Evolutionary conservation across 352 stramenopile species (phyloP).

Genomic region (Phytophthora hybrid): DNA sequence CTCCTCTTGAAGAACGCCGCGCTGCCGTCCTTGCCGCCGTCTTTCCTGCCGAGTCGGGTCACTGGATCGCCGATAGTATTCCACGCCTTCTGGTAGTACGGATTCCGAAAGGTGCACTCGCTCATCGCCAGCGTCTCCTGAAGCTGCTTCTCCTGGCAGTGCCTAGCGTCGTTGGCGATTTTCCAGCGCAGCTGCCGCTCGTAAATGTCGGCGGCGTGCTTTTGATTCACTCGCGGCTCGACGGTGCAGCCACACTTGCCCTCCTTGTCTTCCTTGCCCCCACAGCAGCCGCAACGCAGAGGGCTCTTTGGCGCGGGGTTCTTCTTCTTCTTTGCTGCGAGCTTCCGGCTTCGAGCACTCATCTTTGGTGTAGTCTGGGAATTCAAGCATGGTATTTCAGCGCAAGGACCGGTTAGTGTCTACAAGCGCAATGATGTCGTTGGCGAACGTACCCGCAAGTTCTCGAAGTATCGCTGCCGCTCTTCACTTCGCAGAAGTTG

Average conservation of each 20-base stretch:
- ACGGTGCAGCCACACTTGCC: constrained; percentile 30
- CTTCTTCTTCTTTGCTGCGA: constrained; percentile 47
- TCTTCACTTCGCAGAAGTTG: constrained; percentile 43
- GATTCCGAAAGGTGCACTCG: constrained; percentile 73
- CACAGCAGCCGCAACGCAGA: constrained; percentile 43
- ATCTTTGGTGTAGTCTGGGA: constrained; percentile 58
- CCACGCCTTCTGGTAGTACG: constrained; percentile 56
- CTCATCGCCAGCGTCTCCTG: constrained; percentile 45
- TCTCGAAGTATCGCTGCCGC: constrained; percentile 37
- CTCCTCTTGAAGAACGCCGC: constrained; percentile 59
- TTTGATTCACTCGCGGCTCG: constrained; percentile 25
- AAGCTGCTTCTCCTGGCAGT: constrained; percentile 41
- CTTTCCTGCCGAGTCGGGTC: constrained; percentile 7
- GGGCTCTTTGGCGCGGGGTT: constrained; percentile 15
- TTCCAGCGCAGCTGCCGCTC: constrained; percentile 72
- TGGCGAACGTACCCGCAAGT: constrained; percentile 46
- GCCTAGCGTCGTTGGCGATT: constrained; percentile 48
- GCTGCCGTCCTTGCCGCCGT: background rate
- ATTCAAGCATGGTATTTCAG: background rate
- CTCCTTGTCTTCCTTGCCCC: constrained; percentile 31
- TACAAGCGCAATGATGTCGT: background rate
- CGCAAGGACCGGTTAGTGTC: background rate
- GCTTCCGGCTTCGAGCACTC: constrained; percentile 51
- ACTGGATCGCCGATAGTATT: constrained; percentile 22
- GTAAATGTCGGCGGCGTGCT: constrained; percentile 59